Evolutionary conservation across 495 filamentous ascomycete genomes (phyloP), one percentile per base, ranked within the genome.

Genomic region (Penicillium desertorum): DNA sequence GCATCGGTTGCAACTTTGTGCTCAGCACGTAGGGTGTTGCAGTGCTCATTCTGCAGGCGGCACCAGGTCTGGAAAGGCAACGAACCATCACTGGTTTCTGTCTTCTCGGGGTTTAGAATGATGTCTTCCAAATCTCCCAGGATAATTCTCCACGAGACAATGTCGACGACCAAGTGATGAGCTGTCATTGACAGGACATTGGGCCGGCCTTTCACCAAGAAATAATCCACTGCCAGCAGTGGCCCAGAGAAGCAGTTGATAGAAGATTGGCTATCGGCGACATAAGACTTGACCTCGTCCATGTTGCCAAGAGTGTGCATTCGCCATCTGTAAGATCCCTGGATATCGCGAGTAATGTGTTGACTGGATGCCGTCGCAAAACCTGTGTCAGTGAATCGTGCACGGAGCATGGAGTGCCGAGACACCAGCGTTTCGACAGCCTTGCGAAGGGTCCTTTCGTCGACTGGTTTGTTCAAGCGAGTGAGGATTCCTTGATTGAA

Each of bases 401-500:
- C 81, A 23, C 87, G 77, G n/a, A 92, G 77, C 88, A 90, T 90
- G 5, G 86, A 82, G 56, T 92, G 88, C 6, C 83, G 82, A 1
- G 68, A 72, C 14, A 89, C 77, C 10, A 90, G 69, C 0, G 79
- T 77, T 50, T 86, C 79, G 42, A 87, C 64, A 1, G 85, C 84
- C 16, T 74, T 71, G 1, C 65, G 67, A 4, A 91, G 62, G 9
- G 79, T 77, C 4, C 68, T 57, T 11, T 80, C 65, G 12, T 78
- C 69, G 30, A 85, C 68, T 3, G 61, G 63, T 56, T 74, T 75
- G 45, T 76, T 84, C 14, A 90, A 54, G 3, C 82, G 79, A 3
- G 88, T 75, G 0, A 88, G 65, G 39, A 89, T 76, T 51, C 87
- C 88, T 61, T 88, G 86, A 63, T 90, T 90, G 65, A 88, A 92